Conservation (phyloP, 2,329 filamentous ascomycete species). For the Xylariaceae sp. region DNA sequence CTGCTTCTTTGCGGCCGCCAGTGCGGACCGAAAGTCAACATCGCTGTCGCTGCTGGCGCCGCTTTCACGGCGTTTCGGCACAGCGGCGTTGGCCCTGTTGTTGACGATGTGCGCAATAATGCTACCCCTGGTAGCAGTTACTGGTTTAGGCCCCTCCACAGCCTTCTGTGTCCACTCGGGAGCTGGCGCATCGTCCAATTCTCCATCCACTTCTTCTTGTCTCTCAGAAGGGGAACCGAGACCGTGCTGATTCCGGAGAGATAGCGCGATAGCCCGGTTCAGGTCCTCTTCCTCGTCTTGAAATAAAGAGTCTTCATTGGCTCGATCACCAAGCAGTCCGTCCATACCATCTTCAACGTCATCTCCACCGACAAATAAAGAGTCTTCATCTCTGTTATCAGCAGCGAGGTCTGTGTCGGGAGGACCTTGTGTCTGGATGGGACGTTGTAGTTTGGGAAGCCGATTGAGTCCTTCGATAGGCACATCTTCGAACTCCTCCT, state of each 20-base stretch:
- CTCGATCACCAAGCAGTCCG: slow-evolving; percentile 19
- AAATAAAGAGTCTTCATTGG: slow-evolving; percentile 32
- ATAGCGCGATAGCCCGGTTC: slow-evolving; percentile 76
- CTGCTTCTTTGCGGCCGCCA: slow-evolving; percentile 62
- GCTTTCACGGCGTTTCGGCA: slow-evolving; percentile 42
- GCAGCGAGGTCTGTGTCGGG: slow-evolving; percentile 16
- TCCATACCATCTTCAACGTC: slow-evolving; percentile 14
- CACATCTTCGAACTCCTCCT: slow-evolving; percentile 85
- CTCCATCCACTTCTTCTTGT: slow-evolving; percentile 36
- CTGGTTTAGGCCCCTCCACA: slow-evolving; percentile 45
- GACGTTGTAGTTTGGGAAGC: slow-evolving; percentile 55
- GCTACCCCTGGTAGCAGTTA: slow-evolving; percentile 46
- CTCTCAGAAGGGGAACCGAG: slow-evolving; percentile 25
- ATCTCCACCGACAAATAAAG: slow-evolving; percentile 48
- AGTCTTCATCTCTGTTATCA: slow-evolving; percentile 45
- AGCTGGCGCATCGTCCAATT: slow-evolving; percentile 46
- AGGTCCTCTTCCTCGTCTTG: slow-evolving; percentile 57
- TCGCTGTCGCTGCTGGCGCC: slow-evolving; percentile 66
- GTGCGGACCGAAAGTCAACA: slow-evolving; percentile 70
- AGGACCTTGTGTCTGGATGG: slow-evolving; percentile 20
- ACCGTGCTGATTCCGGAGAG: slow-evolving; percentile 61
- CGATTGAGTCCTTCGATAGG: slow-evolving; percentile 86
- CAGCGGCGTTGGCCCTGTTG: slow-evolving; percentile 59
- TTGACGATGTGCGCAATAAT: slow-evolving; percentile 72
- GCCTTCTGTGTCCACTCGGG: slow-evolving; percentile 55